Evolutionary conservation across 257 asterid genomes (phyloP).

Genomic region (Anisodus acutangulus): DNA sequence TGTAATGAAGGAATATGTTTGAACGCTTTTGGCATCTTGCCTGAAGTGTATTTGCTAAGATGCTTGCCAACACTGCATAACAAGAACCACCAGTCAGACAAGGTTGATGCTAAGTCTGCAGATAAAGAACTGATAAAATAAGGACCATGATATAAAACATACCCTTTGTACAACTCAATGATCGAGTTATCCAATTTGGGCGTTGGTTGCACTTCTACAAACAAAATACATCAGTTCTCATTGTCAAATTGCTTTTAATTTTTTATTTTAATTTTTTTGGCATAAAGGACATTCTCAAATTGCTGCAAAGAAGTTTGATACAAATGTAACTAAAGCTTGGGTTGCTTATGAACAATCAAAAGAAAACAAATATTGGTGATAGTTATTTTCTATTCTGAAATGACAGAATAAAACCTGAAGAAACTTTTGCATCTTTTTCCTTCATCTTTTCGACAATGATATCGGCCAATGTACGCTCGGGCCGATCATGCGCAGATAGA

Average conservation of each 20-base stretch:
- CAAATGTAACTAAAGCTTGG: neutral
- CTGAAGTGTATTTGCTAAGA: slow-evolving; percentile 78
- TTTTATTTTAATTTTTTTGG: neutral
- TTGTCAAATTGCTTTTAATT: neutral
- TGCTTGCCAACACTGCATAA: slow-evolving; percentile 77
- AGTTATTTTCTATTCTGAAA: neutral
- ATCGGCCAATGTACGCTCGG: slow-evolving; percentile 84
- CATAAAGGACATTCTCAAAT: neutral
- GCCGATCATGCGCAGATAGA: slow-evolving; percentile 59
- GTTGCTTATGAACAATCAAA: neutral
- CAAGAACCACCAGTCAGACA: slow-evolving; percentile 9
- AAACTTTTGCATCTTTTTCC: slow-evolving; percentile 74
- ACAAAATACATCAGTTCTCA: slow-evolving; percentile 18
- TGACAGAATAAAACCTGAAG: slow-evolving; percentile 60
- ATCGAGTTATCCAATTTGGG: slow-evolving; percentile 79
- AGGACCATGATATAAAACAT: slow-evolving; percentile 25
- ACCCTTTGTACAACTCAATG: slow-evolving; percentile 89
- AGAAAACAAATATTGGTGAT: neutral
- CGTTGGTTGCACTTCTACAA: slow-evolving; percentile 60
- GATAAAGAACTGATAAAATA: neutral
- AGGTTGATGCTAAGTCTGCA: neutral
- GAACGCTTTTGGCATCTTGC: slow-evolving; percentile 91
- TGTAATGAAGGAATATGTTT: slow-evolving; percentile 78
- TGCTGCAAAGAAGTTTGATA: neutral
- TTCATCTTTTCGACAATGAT: slow-evolving; percentile 69